Percentiles rank a stretch among this genome's conserved stretches.
Evolutionary conservation across 805 yeast species (phyloP).

Genomic region (Candida awuae): DNA sequence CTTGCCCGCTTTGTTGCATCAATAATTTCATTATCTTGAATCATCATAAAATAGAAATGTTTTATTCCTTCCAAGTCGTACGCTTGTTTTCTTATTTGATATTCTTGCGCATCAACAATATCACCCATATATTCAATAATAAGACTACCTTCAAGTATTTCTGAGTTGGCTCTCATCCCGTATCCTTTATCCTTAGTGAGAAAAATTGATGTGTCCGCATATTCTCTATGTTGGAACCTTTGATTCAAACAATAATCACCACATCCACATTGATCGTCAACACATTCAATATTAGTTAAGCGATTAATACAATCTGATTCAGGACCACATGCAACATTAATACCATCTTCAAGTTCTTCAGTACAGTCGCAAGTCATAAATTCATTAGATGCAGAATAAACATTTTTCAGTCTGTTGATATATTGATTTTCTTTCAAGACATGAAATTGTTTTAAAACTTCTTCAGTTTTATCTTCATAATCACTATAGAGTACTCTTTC

Average conservation of each 20-base stretch:
- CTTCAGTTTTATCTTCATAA: slow-evolving; percentile 53
- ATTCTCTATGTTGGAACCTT: slow-evolving; percentile 71
- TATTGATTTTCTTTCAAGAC: slow-evolving; percentile 56
- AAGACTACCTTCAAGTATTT: slow-evolving; percentile 56
- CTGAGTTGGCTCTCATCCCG: slow-evolving; percentile 69
- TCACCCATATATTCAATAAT: slow-evolving; percentile 93
- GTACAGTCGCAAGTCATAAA: slow-evolving; percentile 87
- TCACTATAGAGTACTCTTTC: slow-evolving; percentile 27
- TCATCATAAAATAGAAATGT: slow-evolving; percentile 95
- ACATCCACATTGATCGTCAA: slow-evolving; percentile 60
- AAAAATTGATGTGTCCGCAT: slow-evolving; percentile 73
- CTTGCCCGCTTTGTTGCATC: slow-evolving; percentile 91
- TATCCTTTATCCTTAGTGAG: slow-evolving; percentile 80
- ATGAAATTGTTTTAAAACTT: slow-evolving; percentile 55
- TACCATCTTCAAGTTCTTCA: slow-evolving; percentile 36
- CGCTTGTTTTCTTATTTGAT: slow-evolving; percentile 61
- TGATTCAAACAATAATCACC: slow-evolving; percentile 80
- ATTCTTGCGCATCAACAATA: slow-evolving; percentile 74
- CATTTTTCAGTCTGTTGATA: slow-evolving; percentile 52
- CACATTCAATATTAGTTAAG: slow-evolving; percentile 87
- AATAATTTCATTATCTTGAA: slow-evolving; percentile 84
- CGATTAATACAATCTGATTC: slow-evolving; percentile 88
- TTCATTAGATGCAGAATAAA: slow-evolving; percentile 59
- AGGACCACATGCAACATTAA: slow-evolving; percentile 69
- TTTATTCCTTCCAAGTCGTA: slow-evolving; percentile 63